A percentile compares a stretch with the other conserved stretches of the same genome.
Conservation (phyloP, 1,284 basidiomycete species). For the Apiotrichum laibachii region DNA sequence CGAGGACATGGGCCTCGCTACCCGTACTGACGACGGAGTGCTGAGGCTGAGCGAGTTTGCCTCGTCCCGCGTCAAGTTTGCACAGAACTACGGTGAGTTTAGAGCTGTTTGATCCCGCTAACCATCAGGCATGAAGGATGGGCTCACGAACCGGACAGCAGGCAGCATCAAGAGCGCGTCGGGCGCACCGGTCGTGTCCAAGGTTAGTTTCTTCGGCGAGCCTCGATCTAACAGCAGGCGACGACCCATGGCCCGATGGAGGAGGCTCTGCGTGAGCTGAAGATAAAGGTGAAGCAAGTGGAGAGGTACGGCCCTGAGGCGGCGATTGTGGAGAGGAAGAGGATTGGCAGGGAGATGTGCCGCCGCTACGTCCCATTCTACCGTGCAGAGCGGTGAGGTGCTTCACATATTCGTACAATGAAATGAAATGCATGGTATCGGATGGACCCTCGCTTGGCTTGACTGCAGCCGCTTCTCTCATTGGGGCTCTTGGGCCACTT, state of each 20-base stretch:
- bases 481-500: too few relatives aligned
- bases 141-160: constrained; percentile 6
- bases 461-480: too few relatives aligned
- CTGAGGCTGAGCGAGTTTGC: neutral
- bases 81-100: neutral
- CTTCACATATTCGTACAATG: too few relatives aligned
- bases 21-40: neutral
- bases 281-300: too few relatives aligned
- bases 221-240: neutral
- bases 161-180: neutral
- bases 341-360: constrained; percentile 1
- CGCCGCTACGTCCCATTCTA: constrained; percentile 5
- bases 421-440: too few relatives aligned
- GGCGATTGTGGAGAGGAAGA: neutral
- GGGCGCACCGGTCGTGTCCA: constrained; percentile 3
- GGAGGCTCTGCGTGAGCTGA: neutral
- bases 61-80: constrained; percentile 4
- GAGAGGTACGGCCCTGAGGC: too few relatives aligned
- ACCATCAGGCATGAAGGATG: constrained; percentile 5
- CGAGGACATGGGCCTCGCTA: neutral
- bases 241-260: neutral
- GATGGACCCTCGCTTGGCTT: too few relatives aligned
- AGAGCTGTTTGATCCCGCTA: too few relatives aligned
- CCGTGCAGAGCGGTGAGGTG: neutral
- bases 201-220: neutral